phyloP scores from a whole-genome alignment of 192 early-diverging fungal genomes.

The Entophlyctis helioformis region DNA sequence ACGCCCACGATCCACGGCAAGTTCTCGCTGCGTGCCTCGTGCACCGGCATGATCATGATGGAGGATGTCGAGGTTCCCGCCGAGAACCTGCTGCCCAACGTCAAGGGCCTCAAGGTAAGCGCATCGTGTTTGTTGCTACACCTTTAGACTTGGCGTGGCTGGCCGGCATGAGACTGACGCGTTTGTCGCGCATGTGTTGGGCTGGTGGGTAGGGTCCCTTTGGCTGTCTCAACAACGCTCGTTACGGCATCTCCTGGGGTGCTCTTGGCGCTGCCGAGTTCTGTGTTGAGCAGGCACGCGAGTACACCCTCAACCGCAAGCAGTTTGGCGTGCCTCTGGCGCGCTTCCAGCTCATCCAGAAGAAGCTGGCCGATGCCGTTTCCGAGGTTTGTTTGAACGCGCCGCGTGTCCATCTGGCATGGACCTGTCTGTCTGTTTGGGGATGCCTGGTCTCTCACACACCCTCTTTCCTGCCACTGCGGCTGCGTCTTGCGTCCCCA shows the following conservation, averaged over 20 bases:
- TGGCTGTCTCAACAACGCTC: conserved; percentile 94
- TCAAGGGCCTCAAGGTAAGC: conserved; percentile 53
- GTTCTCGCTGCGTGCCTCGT: conserved; percentile 85
- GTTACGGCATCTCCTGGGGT: conserved; percentile 96
- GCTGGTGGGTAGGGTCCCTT: conserved; percentile 67
- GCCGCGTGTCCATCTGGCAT: no score
- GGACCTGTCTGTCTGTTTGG: no score
- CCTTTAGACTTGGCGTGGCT: neutral
- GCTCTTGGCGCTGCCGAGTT: conserved; percentile 88
- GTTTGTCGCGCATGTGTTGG: neutral
- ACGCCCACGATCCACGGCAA: conserved; percentile 91
- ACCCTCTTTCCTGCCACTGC: no score
- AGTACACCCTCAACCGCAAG: conserved; percentile 79
- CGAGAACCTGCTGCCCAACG: conserved; percentile 87
- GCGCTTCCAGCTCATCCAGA: conserved; percentile 88
- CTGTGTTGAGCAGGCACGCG: conserved; percentile 77
- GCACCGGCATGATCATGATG: conserved; percentile 98
- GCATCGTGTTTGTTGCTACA: neutral
- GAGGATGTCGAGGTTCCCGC: conserved; percentile 88
- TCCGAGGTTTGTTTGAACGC: conserved; percentile 71
- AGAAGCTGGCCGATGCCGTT: conserved; percentile 90
- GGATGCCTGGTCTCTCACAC: no score
- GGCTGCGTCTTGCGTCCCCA: neutral
- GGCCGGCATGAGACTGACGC: no score
- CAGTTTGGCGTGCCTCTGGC: conserved; percentile 92